phyloP scores from a whole-genome alignment of 441 rosid species.

The Heliophila coronopifolia region DNA sequence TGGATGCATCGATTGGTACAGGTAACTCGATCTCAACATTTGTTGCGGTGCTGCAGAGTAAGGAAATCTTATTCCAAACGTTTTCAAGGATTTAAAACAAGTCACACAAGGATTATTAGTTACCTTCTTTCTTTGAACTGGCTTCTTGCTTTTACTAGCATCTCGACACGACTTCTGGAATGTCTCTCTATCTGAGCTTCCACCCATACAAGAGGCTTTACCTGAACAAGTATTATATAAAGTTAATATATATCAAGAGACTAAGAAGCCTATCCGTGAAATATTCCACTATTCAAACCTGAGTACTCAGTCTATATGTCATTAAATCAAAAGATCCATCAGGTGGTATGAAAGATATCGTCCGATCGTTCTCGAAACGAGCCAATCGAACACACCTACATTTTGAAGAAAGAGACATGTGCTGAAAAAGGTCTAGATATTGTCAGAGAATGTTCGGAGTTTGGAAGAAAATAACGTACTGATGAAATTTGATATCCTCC shows the following conservation, averaged over 20 bases:
- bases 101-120: background rate
- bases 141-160: slow-evolving; percentile 90
- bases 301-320: slow-evolving; percentile 75
- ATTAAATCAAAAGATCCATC: slow-evolving; percentile 76
- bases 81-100: background rate
- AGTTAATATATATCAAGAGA: background rate
- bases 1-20: slow-evolving; percentile 86
- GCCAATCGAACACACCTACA: slow-evolving; percentile 89
- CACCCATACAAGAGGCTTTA: slow-evolving; percentile 95
- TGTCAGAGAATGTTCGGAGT: slow-evolving; percentile 18
- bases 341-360: slow-evolving; percentile 74
- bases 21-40: slow-evolving; percentile 95
- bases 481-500: slow-evolving; percentile 96
- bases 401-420: slow-evolving; percentile 6
- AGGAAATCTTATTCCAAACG: slow-evolving; percentile 2
- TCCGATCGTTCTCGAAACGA: slow-evolving; percentile 68
- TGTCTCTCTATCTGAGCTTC: slow-evolving; percentile 98
- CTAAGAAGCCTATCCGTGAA: background rate
- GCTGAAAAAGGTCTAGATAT: background rate
- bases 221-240: slow-evolving; percentile 40
- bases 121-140: slow-evolving; percentile 99
- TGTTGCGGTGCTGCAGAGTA: slow-evolving; percentile 71
- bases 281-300: slow-evolving; percentile 37
- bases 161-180: slow-evolving; percentile 94
- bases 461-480: slow-evolving; percentile 43